These are phyloP conservation scores for Pyrenochaeta sp. DNA, from an alignment of 2,329 filamentous ascomycete species.

Conservation along the genomic window DNA sequence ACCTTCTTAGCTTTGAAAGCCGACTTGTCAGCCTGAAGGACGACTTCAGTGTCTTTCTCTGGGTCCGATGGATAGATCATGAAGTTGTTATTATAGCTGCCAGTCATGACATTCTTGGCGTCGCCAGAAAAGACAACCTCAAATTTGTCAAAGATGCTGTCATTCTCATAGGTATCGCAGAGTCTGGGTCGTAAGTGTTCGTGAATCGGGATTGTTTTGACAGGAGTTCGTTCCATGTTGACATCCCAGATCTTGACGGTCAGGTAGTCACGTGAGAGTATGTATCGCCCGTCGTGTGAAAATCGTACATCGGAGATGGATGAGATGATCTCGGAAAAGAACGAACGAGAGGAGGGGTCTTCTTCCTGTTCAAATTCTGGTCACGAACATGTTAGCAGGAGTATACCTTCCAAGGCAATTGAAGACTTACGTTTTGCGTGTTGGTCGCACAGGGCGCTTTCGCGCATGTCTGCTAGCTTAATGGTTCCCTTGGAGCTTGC, in stretches of 20 bases:
- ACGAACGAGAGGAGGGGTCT: slow-evolving; percentile 93
- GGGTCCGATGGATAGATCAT: slow-evolving; percentile 99
- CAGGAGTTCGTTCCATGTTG: slow-evolving; percentile 96
- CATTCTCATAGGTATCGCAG: slow-evolving; percentile 98
- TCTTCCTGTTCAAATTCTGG: slow-evolving; percentile 99
- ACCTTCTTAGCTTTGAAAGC: slow-evolving; percentile 99
- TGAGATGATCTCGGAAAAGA: slow-evolving; percentile 99
- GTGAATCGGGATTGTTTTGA: slow-evolving; percentile 99
- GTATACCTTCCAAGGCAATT: background rate
- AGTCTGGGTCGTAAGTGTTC: slow-evolving; percentile 93
- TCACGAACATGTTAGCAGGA: slow-evolving; percentile 11
- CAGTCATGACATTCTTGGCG: slow-evolving; percentile 99
- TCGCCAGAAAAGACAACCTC: slow-evolving; percentile 99
- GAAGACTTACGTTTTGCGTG: slow-evolving; percentile 88
- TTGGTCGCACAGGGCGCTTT: slow-evolving; percentile 94
- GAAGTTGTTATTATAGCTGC: slow-evolving; percentile 99
- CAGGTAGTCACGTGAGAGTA: slow-evolving; percentile 95
- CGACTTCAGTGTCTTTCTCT: slow-evolving; percentile 95
- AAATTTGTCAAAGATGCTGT: slow-evolving; percentile 99
- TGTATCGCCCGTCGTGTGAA: slow-evolving; percentile 94
- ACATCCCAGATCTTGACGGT: slow-evolving; percentile 99
- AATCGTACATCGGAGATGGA: slow-evolving; percentile 99
- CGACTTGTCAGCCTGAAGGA: slow-evolving; percentile 96
- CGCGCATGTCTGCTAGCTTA: slow-evolving; percentile 97
- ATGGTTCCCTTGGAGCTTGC: slow-evolving; percentile 99